These are phyloP conservation scores for Linnemannia schmuckeri DNA, from an alignment of 192 early-diverging fungal species.

Conservation along the genomic window DNA sequence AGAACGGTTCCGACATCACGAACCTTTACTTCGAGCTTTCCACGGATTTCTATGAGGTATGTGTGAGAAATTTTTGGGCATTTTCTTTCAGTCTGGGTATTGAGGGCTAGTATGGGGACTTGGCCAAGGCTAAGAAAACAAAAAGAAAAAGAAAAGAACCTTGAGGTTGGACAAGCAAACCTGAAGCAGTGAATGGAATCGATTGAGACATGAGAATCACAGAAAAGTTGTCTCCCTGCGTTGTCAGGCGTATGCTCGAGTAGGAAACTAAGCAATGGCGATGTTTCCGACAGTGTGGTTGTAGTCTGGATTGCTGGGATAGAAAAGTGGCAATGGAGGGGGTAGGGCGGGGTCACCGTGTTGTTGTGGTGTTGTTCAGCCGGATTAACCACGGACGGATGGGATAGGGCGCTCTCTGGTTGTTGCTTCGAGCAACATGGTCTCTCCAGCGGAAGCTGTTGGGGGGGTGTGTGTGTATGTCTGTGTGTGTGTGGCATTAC, in stretches of 20 bases:
- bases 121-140: background rate
- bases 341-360: background rate
- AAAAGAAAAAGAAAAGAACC: background rate
- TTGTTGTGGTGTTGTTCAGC: constrained; percentile 2
- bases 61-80: background rate
- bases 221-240: background rate
- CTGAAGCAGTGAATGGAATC: background rate
- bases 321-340: background rate
- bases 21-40: constrained; percentile 74
- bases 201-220: constrained; percentile 5
- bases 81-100: constrained; percentile 2
- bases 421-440: constrained; percentile 11
- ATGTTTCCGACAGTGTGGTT: background rate
- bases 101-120: background rate
- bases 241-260: constrained; percentile 1
- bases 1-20: constrained; percentile 39
- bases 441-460: background rate
- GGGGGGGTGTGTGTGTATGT: no score
- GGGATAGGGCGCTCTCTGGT: constrained; percentile 7
- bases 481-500: constrained; percentile 1
- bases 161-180: background rate
- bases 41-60: constrained; percentile 70
- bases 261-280: background rate
- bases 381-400: background rate
- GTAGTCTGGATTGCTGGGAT: background rate